Evolutionary conservation across 805 yeast genomes (phyloP).

Genomic region (Metschnikowia matae): DNA sequence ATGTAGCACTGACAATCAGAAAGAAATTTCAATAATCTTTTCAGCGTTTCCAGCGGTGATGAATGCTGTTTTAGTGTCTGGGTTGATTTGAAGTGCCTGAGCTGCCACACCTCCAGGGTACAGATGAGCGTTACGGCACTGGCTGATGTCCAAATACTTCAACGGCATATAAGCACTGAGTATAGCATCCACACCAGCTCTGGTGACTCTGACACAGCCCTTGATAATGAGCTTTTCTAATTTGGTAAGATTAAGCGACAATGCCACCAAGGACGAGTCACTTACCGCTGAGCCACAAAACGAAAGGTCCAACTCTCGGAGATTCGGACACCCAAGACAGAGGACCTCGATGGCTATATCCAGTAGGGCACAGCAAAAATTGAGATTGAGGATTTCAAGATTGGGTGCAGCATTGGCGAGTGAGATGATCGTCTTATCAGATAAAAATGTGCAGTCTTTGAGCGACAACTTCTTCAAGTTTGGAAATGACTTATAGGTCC

Average conservation of each 20-base stretch:
- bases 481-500: slow-evolving; percentile 58
- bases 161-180: slow-evolving; percentile 53
- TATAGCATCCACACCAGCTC: slow-evolving; percentile 71
- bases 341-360: slow-evolving; percentile 66
- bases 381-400: slow-evolving; percentile 54
- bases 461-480: slow-evolving; percentile 49
- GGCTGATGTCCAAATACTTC: slow-evolving; percentile 56
- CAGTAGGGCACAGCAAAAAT: slow-evolving; percentile 72
- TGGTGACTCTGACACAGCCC: slow-evolving; percentile 73
- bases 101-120: slow-evolving; percentile 62
- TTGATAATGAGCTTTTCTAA: slow-evolving; percentile 50
- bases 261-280: slow-evolving; percentile 59
- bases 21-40: slow-evolving; percentile 54
- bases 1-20: slow-evolving; percentile 23
- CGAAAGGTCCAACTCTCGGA: slow-evolving; percentile 53
- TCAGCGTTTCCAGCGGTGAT: slow-evolving; percentile 52
- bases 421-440: slow-evolving; percentile 60
- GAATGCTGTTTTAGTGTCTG: slow-evolving; percentile 54
- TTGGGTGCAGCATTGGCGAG: slow-evolving; percentile 59
- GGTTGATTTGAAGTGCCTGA: slow-evolving; percentile 46
- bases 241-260: slow-evolving; percentile 50
- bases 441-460: slow-evolving; percentile 70
- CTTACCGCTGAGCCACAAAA: slow-evolving; percentile 81
- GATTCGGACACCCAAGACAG: slow-evolving; percentile 58
- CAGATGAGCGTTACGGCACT: slow-evolving; percentile 64